A percentile compares a stretch with the other conserved stretches of the same genome.
These are phyloP conservation scores for Anethum foeniculum DNA, from an alignment of 140 eudicot species.

Conservation along the genomic window DNA sequence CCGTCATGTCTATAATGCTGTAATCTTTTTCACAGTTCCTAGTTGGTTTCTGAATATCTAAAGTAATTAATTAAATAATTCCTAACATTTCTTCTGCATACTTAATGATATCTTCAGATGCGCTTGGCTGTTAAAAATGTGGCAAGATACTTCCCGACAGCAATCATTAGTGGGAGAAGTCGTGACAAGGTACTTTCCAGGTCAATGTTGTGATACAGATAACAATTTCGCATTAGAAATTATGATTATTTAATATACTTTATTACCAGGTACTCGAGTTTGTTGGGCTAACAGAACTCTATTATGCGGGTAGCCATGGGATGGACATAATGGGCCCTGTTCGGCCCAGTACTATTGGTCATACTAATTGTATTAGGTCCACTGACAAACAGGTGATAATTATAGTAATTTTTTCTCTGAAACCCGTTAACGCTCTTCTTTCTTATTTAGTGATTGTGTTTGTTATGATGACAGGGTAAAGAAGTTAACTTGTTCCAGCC, in stretches of 20 bases:
- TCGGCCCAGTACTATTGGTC: constrained; percentile 32
- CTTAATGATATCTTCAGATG: constrained; percentile 22
- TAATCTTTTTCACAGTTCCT: background rate
- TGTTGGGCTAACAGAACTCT: constrained; percentile 39
- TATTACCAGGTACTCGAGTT: constrained; percentile 32
- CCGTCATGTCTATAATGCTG: background rate
- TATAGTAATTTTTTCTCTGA: background rate
- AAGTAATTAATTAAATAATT: background rate
- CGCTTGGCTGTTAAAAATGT: constrained; percentile 34
- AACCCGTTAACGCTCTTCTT: background rate
- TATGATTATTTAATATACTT: background rate
- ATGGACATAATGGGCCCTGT: constrained; percentile 44
- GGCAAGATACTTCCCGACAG: constrained; percentile 48
- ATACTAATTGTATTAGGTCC: constrained; percentile 30
- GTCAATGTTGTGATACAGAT: background rate
- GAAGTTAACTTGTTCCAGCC: constrained; percentile 84
- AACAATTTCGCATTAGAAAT: background rate
- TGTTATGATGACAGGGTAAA: constrained; percentile 38
- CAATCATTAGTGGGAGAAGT: constrained; percentile 55
- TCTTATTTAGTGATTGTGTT: constrained; percentile 10
- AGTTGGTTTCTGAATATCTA: background rate
- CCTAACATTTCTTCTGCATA: constrained; percentile 8
- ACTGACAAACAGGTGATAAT: constrained; percentile 53
- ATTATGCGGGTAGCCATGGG: constrained; percentile 56
- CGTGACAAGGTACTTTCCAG: constrained; percentile 38